phyloP scores from a whole-genome alignment of 306 rosid species.

The Cicer arietinum region DNA sequence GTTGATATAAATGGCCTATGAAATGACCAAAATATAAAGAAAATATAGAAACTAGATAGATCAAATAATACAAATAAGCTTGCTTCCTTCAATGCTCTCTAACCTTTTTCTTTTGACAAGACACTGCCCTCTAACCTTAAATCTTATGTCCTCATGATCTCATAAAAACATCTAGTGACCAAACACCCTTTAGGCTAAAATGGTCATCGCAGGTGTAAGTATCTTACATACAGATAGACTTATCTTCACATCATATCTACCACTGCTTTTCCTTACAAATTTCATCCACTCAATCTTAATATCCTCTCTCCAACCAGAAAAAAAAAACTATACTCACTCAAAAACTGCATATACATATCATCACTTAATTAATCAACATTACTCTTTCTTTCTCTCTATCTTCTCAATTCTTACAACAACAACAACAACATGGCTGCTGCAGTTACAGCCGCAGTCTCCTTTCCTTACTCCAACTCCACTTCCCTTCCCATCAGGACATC shows the following conservation, averaged over 20 bases:
- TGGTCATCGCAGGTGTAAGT: background rate
- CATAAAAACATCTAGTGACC: background rate
- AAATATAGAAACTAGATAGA: too few relatives aligned
- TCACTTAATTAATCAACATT: slow-evolving; percentile 35
- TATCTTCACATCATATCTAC: slow-evolving; percentile 42
- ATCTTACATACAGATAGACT: slow-evolving; percentile 20
- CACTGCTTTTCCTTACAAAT: slow-evolving; percentile 65
- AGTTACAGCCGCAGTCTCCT: slow-evolving; percentile 81
- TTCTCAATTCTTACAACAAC: slow-evolving; percentile 5
- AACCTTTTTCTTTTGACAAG: background rate
- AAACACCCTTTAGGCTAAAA: slow-evolving; percentile 5
- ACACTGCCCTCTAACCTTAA: background rate
- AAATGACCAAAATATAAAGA: background rate
- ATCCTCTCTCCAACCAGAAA: slow-evolving; percentile 49
- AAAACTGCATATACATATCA: slow-evolving; percentile 39
- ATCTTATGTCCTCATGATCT: background rate
- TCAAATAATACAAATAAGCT: too few relatives aligned
- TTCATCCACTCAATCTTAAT: slow-evolving; percentile 85
- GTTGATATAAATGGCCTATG: too few relatives aligned
- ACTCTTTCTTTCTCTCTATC: slow-evolving; percentile 20
- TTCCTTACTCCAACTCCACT: slow-evolving; percentile 81
- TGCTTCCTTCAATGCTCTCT: background rate
- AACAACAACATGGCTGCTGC: slow-evolving; percentile 76
- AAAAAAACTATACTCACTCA: slow-evolving; percentile 33
- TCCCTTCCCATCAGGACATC: slow-evolving; percentile 63